phyloP scores from a whole-genome alignment of 208 protist species.

The Leishmania gerbilli region DNA sequence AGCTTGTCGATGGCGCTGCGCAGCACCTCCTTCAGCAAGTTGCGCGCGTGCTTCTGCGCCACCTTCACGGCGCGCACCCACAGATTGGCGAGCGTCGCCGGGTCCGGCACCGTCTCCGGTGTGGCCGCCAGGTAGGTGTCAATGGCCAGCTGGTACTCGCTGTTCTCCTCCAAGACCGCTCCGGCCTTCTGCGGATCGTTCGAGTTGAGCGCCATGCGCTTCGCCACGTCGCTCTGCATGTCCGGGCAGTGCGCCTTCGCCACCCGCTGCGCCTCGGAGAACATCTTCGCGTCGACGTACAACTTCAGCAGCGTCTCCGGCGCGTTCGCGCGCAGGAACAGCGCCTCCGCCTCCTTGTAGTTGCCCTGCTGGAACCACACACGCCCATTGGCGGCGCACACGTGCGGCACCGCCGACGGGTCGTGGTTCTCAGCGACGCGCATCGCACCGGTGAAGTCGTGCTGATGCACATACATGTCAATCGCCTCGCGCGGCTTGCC shows the following conservation, averaged over 20 bases:
- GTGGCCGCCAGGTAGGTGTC: constrained; percentile 94
- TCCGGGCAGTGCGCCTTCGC: constrained; percentile 91
- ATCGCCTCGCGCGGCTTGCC: constrained; percentile 96
- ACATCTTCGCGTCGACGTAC: constrained; percentile 94
- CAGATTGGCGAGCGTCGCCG: constrained; percentile 74
- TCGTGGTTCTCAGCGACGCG: constrained; percentile 96
- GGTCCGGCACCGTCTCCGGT: constrained; percentile 61
- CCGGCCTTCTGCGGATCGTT: constrained; percentile 91
- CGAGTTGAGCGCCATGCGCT: constrained; percentile 82
- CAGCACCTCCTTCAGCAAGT: constrained; percentile 79
- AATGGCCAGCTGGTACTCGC: constrained; percentile 94
- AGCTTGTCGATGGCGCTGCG: constrained; percentile 74
- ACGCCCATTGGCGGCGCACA: constrained; percentile 92
- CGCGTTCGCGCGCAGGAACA: constrained; percentile 92
- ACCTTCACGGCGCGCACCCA: constrained; percentile 96
- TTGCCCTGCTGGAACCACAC: constrained; percentile 89
- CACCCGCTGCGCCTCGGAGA: constrained; percentile 92
- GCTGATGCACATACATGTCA: constrained; percentile 97
- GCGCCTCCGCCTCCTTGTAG: constrained; percentile 89
- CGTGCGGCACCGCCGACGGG: constrained; percentile 72
- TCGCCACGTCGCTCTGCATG: constrained; percentile 82
- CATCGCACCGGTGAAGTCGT: constrained; percentile 97
- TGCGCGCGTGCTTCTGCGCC: constrained; percentile 91
- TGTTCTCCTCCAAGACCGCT: constrained; percentile 89
- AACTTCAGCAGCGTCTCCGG: constrained; percentile 94